Conservation (phyloP, 371 early-diverging fungal genomes). For the Mortierella polycephala region DNA sequence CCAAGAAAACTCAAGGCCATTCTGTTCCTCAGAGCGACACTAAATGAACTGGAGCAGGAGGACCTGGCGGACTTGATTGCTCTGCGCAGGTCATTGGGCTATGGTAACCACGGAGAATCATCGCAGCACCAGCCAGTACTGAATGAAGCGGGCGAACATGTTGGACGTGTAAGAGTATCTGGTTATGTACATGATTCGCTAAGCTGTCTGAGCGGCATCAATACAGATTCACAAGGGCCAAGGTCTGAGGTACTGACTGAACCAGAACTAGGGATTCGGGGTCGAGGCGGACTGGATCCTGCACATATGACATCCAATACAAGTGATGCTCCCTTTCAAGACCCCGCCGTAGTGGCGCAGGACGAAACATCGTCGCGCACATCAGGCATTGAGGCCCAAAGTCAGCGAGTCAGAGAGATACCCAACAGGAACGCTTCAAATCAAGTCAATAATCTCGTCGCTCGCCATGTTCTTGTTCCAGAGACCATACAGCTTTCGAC, state of each 20-base stretch:
- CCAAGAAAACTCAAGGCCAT: constrained; percentile 29
- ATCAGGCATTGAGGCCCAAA: background rate
- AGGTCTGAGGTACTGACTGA: background rate
- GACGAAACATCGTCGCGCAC: background rate
- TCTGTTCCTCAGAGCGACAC: constrained; percentile 28
- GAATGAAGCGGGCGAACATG: constrained; percentile 23
- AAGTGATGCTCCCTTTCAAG: background rate
- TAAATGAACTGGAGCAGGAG: constrained; percentile 49
- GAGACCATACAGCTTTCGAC: constrained; percentile 47
- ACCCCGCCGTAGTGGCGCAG: background rate
- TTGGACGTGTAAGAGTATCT: constrained; percentile 23
- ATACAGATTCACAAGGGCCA: background rate
- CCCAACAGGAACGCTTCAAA: background rate
- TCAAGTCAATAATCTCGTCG: constrained; percentile 2
- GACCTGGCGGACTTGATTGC: constrained; percentile 36
- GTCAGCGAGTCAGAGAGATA: background rate
- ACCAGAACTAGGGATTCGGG: no score
- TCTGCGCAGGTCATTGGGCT: constrained; percentile 13
- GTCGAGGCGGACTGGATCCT: no score
- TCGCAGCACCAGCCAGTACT: constrained; percentile 4
- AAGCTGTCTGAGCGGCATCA: background rate
- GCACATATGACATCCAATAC: no score
- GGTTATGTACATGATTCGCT: constrained; percentile 19
- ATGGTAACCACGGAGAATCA: constrained; percentile 1
- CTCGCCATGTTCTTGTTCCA: constrained; percentile 25